Percentiles rank a stretch among this genome's conserved stretches.
Evolutionary conservation across 305 asterid species (phyloP).

Genomic region (Withania somnifera): DNA sequence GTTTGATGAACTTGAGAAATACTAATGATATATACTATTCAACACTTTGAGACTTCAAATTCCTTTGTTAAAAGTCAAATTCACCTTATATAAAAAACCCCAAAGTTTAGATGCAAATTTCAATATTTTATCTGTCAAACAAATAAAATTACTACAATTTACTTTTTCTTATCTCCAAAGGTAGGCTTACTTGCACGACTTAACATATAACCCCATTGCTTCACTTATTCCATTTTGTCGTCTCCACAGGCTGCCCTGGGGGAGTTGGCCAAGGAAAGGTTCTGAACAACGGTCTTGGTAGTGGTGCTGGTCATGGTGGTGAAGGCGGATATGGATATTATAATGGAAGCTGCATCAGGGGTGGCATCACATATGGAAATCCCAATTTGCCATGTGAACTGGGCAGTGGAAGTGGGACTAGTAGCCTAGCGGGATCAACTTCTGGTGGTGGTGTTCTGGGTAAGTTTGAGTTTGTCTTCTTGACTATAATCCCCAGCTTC

Average conservation of each 20-base stretch:
- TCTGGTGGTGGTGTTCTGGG: constrained; percentile 96
- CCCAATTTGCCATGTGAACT: constrained; percentile 83
- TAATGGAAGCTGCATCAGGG: constrained; percentile 56
- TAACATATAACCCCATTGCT: not conserved
- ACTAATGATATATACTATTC: not conserved
- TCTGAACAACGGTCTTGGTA: constrained; percentile 54
- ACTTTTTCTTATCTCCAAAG: not conserved
- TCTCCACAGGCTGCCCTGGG: constrained; percentile 75
- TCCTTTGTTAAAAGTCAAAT: not conserved
- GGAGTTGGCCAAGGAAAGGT: constrained; percentile 81
- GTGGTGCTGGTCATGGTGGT: constrained; percentile 99
- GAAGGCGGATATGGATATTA: constrained; percentile 86
- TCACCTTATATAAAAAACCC: not conserved
- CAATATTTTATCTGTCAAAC: not conserved
- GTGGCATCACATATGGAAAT: constrained; percentile 82
- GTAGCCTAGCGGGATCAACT: constrained; percentile 58
- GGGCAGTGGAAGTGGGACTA: constrained; percentile 99
- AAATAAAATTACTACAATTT: not conserved
- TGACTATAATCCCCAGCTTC: not conserved
- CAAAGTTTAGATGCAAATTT: not conserved
- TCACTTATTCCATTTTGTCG: constrained; percentile 1
- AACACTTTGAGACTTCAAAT: not conserved
- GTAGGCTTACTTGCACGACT: too few relatives aligned
- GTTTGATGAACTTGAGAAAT: not conserved
- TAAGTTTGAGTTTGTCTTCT: constrained; percentile 21